Base-by-base conservation (phyloP, 2,329 filamentous ascomycete species). In the Xylariaceae sp. region DNA sequence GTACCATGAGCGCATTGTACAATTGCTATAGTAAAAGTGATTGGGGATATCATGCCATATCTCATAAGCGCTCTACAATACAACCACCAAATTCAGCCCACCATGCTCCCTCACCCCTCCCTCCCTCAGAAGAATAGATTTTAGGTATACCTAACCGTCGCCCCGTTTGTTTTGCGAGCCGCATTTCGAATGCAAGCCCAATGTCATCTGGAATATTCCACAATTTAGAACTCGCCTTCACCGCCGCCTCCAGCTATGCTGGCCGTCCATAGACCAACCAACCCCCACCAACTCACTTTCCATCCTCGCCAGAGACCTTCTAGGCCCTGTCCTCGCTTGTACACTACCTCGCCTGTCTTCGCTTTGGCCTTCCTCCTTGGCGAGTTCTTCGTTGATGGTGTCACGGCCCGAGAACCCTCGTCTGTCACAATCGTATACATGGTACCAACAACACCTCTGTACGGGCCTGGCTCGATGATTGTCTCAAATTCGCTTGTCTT, bases 371-470 rank as follows among this genome's bases (percentile, higher is more conserved):
- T 75, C 61, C 67, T 71, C 39, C 67, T 55, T 45, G 67, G 52
- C 3, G 65, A 72, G 55, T 56, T 62, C 64, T 57, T 72, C 50
- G 55, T 65, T 42, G 70, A 60, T 66, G 73, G 67, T 53, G 76
- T 68, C 44, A 80, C 73, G 65, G 80, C 74, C 7, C 84, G 78
- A 61, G 78, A 79, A 6, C 94, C 94, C 73, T 99, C 94, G 68
- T 95, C 89, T 42, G 87, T 82, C 1, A 89, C 82, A 62, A 99
- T 94, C 61, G 84, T 84, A 80, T 91, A 93, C 83, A 97, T 92
- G 2, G 93, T 97, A 2, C 91, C 90, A n/a, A 94, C 73, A 1
- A 96, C 81, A n/a, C 94, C 94, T 39, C 84, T 80, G 73, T 96
- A 99, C 3, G 84, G 84, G 2, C 92, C 92, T 0, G 90, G 80